Evolutionary conservation across 306 rosid genomes (phyloP), one percentile per base, ranked within the genome.

Genomic region (Sicyos baderoa): DNA sequence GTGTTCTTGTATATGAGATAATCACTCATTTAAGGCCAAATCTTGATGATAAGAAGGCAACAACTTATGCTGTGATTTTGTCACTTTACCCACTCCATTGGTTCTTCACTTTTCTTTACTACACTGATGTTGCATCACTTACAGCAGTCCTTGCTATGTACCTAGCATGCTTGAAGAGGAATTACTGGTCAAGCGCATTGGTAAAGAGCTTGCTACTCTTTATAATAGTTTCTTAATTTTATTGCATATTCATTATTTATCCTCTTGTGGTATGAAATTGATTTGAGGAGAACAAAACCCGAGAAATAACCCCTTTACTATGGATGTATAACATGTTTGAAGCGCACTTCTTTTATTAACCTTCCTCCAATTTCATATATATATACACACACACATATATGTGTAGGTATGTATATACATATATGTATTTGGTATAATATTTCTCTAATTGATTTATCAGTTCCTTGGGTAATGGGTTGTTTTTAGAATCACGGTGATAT

Each of bases 31-130:
- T 93, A 82, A 88, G 86, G 82, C 97, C 96, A 21, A 71, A 82
- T 18, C 81, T 90, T 50, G 86, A 79, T 45, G 82, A 88, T 22
- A 80, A 79, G 81, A 85, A 82, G 81, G 87, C 83, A 5, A 86
- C 80, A 49, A 78, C 85, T 75, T 81, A 76, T 35, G 86, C 91
- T 4, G 86, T 78, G 69, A 82, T 88, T 70, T 83, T 92, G 51
- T 80, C 93, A 76, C 52, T 87, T 81, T 87, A 83, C 18, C 98
- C 96, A 25, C 95, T 89, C 25, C 96, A 89, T 76, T 92, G 96
- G 95, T 92, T 92, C 84, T 89, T 92, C 77, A 78, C 86, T 56
- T 92, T 89, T 86, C 91, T 92, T 29, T 92, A 89, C 78, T 92
- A 92, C 73, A 89, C 96, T 27, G 98, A 92, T 82, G 90, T 89